These are phyloP conservation scores for Pedinophyceae sp. DNA, from an alignment of 139 green algal genomes.

Conservation along the genomic window DNA sequence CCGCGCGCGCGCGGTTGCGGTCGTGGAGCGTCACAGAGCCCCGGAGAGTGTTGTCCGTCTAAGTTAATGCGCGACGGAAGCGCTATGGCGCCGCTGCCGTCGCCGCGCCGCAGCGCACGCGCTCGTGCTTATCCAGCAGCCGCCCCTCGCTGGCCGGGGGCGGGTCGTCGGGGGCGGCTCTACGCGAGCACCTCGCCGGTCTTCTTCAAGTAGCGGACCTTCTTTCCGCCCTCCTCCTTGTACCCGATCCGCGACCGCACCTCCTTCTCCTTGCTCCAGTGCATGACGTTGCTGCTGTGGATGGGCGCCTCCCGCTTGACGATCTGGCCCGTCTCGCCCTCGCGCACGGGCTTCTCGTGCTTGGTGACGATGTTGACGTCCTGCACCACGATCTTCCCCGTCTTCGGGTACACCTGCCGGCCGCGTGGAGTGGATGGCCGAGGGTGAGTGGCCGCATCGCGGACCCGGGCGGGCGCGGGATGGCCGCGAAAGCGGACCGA, in stretches of 20 bases:
- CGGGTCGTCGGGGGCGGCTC: neutral
- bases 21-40: too few relatives aligned
- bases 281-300: conserved; percentile 91
- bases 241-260: conserved; percentile 45
- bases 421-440: too few relatives aligned
- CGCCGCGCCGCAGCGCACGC: too few relatives aligned
- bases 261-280: conserved; percentile 63
- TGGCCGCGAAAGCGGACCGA: too few relatives aligned
- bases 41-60: too few relatives aligned
- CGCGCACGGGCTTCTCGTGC: conserved; percentile 51
- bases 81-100: too few relatives aligned
- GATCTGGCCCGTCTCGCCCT: conserved; percentile 71
- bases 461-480: too few relatives aligned
- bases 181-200: conserved; percentile 58
- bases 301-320: conserved; percentile 73
- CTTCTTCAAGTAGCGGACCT: conserved; percentile 74
- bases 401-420: conserved; percentile 48
- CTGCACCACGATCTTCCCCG: conserved; percentile 68
- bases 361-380: conserved; percentile 81
- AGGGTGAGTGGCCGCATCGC: too few relatives aligned
- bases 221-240: conserved; percentile 57
- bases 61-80: too few relatives aligned
- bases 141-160: neutral
- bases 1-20: too few relatives aligned
- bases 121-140: too few relatives aligned